phyloP scores from a whole-genome alignment of 2,329 filamentous ascomycete genomes.

The Aquanectria penicillioides region DNA sequence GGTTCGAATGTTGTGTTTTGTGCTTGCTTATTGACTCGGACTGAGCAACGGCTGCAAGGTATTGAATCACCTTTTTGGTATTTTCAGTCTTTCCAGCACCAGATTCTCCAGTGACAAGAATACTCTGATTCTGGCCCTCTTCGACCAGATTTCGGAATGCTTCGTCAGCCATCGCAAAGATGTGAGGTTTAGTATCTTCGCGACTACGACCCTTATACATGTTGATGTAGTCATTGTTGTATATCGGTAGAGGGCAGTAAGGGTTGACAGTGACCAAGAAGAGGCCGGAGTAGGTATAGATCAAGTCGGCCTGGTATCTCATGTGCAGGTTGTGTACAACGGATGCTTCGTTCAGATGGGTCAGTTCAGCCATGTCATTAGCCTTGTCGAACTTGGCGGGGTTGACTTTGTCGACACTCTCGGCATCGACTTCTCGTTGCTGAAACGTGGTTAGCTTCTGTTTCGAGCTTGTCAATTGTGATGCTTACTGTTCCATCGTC shows the following conservation, averaged over 20 bases:
- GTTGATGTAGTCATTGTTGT: slow-evolving; percentile 95
- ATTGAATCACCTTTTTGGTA: slow-evolving; percentile 99
- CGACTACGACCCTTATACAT: slow-evolving; percentile 94
- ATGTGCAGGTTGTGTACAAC: slow-evolving; percentile 97
- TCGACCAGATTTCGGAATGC: slow-evolving; percentile 96
- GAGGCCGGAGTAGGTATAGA: slow-evolving; percentile 97
- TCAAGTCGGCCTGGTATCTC: slow-evolving; percentile 94
- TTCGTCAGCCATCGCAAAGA: slow-evolving; percentile 96
- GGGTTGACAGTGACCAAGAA: slow-evolving; percentile 98
- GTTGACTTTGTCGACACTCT: slow-evolving; percentile 98
- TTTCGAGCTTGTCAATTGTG: neutral
- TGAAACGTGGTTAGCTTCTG: slow-evolving; percentile 49
- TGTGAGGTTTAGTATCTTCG: slow-evolving; percentile 96
- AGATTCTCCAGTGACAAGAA: slow-evolving; percentile 96
- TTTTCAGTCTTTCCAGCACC: slow-evolving; percentile 99
- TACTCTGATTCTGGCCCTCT: slow-evolving; percentile 95
- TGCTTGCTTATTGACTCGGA: slow-evolving; percentile 76
- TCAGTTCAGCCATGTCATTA: slow-evolving; percentile 98
- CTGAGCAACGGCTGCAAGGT: slow-evolving; percentile 92
- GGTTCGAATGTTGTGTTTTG: slow-evolving; percentile 76
- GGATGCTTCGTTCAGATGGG: slow-evolving; percentile 96
- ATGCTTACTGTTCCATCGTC: slow-evolving; percentile 85
- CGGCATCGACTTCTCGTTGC: slow-evolving; percentile 87
- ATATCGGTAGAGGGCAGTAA: slow-evolving; percentile 94
- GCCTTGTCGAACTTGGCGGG: slow-evolving; percentile 99